Evolutionary conservation across 2,329 filamentous ascomycete species (phyloP).

Genomic region (Chaetothyriales sp.): DNA sequence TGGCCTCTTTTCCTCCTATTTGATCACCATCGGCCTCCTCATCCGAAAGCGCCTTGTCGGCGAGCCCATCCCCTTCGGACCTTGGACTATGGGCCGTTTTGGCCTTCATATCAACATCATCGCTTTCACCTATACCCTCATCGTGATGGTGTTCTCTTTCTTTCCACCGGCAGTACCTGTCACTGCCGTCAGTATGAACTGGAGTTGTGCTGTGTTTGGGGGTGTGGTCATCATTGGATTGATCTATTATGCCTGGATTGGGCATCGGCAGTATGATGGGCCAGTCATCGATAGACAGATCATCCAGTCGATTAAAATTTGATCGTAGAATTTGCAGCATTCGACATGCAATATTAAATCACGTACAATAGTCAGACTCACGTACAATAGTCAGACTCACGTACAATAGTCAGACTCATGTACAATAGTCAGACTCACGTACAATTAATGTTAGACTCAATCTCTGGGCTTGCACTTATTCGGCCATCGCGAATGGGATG

Average conservation of each 20-base stretch:
- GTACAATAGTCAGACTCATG: too few relatives aligned
- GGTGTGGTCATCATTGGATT: slow-evolving; percentile 31
- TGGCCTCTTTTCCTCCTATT: slow-evolving; percentile 25
- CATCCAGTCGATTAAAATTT: too few relatives aligned
- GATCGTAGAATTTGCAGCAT: too few relatives aligned
- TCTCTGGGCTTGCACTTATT: too few relatives aligned
- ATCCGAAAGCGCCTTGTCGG: slow-evolving; percentile 1
- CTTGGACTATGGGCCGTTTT: slow-evolving; percentile 14
- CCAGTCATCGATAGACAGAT: too few relatives aligned
- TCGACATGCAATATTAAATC: too few relatives aligned
- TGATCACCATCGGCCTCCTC: slow-evolving; percentile 20
- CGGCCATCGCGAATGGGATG: too few relatives aligned
- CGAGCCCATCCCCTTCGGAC: slow-evolving; percentile 3
- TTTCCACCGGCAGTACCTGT: slow-evolving; percentile 22
- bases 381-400: too few relatives aligned
- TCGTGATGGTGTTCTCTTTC: slow-evolving; percentile 24
- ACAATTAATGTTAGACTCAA: too few relatives aligned
- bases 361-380: too few relatives aligned
- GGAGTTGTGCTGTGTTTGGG: slow-evolving; percentile 21
- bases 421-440: too few relatives aligned
- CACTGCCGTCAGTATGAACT: slow-evolving; percentile 27
- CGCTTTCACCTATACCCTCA: slow-evolving; percentile 22
- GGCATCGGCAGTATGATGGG: too few relatives aligned
- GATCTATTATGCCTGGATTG: slow-evolving; percentile 32
- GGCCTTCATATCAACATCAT: slow-evolving; percentile 23